These are phyloP conservation scores for Arthroderma uncinatum DNA, from an alignment of 2,329 filamentous ascomycete genomes.

Conservation along the genomic window DNA sequence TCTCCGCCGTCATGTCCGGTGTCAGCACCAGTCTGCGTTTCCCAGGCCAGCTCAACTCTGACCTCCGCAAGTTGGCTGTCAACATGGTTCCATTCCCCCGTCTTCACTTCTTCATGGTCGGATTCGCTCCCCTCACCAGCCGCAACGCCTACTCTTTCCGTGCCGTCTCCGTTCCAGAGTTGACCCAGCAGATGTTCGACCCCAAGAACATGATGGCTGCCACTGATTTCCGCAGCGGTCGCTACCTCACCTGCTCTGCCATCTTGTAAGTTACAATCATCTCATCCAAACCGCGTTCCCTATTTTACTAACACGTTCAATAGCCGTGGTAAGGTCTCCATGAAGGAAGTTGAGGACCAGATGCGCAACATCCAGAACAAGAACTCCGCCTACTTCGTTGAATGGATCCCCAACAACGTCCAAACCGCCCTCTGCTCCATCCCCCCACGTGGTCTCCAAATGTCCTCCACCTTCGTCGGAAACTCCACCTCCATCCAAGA, in stretches of 20 bases:
- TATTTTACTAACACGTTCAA: constrained; percentile 23
- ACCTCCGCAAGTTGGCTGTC: constrained; percentile 97
- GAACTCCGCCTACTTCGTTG: constrained; percentile 98
- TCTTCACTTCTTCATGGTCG: constrained; percentile 99
- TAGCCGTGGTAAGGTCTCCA: constrained; percentile 95
- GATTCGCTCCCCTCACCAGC: constrained; percentile 96
- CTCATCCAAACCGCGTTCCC: background rate
- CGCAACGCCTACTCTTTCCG: constrained; percentile 89
- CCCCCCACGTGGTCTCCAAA: constrained; percentile 92
- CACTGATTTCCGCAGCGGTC: constrained; percentile 98
- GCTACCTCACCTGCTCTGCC: constrained; percentile 97
- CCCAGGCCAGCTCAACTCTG: constrained; percentile 99
- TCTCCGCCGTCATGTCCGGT: constrained; percentile 99
- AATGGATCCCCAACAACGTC: constrained; percentile 99
- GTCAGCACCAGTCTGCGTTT: constrained; percentile 98
- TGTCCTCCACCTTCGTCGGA: constrained; percentile 97
- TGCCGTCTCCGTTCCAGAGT: constrained; percentile 90
- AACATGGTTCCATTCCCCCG: constrained; percentile 99
- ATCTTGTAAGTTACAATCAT: constrained; percentile 58
- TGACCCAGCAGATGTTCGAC: constrained; percentile 99
- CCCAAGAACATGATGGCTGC: constrained; percentile 99
- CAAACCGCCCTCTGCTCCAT: constrained; percentile 99
- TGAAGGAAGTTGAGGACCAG: constrained; percentile 99
- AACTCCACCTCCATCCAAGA: constrained; percentile 99
- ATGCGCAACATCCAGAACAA: constrained; percentile 99